These are phyloP conservation scores for Amorphotheca resinae DNA, from an alignment of 495 filamentous ascomycete species.

Conservation along the genomic window DNA sequence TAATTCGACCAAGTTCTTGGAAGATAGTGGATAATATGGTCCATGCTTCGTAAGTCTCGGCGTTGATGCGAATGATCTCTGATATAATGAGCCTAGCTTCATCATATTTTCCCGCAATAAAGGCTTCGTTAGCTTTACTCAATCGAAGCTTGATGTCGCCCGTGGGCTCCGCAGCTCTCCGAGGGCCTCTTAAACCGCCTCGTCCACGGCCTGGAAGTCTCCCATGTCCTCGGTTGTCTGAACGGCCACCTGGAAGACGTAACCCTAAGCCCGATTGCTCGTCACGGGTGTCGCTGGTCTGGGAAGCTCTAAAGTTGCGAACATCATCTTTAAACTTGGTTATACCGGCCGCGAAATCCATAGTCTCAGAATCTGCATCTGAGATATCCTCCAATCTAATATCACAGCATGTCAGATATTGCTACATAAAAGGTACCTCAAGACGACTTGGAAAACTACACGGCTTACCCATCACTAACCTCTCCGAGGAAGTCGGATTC, in stretches of 20 bases:
- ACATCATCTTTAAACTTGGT: constrained; percentile 24
- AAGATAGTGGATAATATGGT: constrained; percentile 61
- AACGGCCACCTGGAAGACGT: background rate
- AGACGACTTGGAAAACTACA: background rate
- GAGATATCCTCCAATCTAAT: constrained; percentile 18
- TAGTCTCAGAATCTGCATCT: constrained; percentile 26
- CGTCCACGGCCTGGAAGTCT: background rate
- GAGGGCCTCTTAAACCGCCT: constrained; percentile 47
- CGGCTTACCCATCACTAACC: background rate
- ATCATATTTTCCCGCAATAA: constrained; percentile 52
- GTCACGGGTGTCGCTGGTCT: background rate
- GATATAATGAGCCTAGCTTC: constrained; percentile 47
- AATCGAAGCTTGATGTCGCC: constrained; percentile 62
- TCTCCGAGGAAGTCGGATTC: background rate
- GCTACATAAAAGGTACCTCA: background rate
- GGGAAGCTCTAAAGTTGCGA: constrained; percentile 18
- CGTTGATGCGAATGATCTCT: constrained; percentile 67
- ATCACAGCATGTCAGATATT: background rate
- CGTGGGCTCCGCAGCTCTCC: constrained; percentile 59
- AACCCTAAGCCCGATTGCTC: background rate
- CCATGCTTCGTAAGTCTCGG: constrained; percentile 73
- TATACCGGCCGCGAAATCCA: constrained; percentile 25
- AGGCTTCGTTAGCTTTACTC: constrained; percentile 56
- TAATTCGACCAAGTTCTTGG: constrained; percentile 50
- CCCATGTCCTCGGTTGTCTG: background rate